phyloP scores from a whole-genome alignment of 306 rosid genomes.

The Lathyrus sativus region DNA sequence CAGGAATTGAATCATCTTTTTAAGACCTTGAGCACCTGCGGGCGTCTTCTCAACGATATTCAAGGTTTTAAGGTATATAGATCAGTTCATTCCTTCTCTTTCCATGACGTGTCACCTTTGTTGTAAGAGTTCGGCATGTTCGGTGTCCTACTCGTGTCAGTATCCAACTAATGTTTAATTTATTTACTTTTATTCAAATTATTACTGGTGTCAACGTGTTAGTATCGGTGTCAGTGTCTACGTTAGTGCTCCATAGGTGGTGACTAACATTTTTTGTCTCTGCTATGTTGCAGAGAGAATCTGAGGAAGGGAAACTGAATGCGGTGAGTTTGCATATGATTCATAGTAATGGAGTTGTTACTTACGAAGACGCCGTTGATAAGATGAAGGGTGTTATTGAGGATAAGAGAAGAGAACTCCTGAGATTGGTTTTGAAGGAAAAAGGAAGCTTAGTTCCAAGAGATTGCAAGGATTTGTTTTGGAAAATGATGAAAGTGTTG shows the following conservation, averaged over 20 bases:
- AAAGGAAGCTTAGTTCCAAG: constrained; percentile 65
- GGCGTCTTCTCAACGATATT: constrained; percentile 80
- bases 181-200: no score
- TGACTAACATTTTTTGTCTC: constrained; percentile 24
- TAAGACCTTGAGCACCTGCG: constrained; percentile 59
- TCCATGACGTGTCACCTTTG: no score
- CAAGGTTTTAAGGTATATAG: constrained; percentile 56
- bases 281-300: constrained; percentile 89
- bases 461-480: constrained; percentile 81
- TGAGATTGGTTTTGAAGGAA: constrained; percentile 64
- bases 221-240: no score
- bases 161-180: no score
- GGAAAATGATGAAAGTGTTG: constrained; percentile 71
- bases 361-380: constrained; percentile 49
- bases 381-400: constrained; percentile 45
- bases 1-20: constrained; percentile 52
- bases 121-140: no score
- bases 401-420: constrained; percentile 59
- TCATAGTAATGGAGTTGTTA: constrained; percentile 41
- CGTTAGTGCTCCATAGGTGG: no score
- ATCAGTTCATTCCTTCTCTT: no score
- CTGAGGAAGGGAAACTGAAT: constrained; percentile 75
- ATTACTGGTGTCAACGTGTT: no score
- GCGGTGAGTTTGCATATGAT: constrained; percentile 48
- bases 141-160: no score